Percentiles rank a stretch among this genome's conserved stretches.
phyloP scores from a whole-genome alignment of 768 basidiomycete species.

The Lyophyllum shimeji region DNA sequence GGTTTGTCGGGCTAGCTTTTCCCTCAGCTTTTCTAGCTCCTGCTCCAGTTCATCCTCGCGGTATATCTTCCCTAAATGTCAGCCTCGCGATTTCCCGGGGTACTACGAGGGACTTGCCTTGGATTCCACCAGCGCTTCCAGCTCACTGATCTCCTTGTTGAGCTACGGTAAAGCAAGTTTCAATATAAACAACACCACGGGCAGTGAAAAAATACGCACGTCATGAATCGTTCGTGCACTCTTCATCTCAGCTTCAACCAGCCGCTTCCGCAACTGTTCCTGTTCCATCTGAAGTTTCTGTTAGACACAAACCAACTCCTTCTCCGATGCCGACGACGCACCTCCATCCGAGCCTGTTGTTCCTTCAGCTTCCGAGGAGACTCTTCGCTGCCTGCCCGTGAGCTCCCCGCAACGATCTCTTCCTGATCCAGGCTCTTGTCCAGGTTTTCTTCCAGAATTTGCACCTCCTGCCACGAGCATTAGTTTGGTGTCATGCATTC shows the following conservation, averaged over 20 bases:
- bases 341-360: slow-evolving; percentile 55
- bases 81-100: not conserved
- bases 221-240: slow-evolving; percentile 67
- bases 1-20: slow-evolving; percentile 57
- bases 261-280: slow-evolving; percentile 69
- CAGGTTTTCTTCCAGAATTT: slow-evolving; percentile 72
- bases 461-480: slow-evolving; percentile 58
- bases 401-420: slow-evolving; percentile 30
- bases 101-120: slow-evolving; percentile 53
- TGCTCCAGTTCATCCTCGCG: slow-evolving; percentile 90
- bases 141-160: slow-evolving; percentile 88
- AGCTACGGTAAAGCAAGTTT: slow-evolving; percentile 46
- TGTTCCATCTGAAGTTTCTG: slow-evolving; percentile 49
- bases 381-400: slow-evolving; percentile 27
- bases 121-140: slow-evolving; percentile 91
- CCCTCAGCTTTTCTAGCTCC: slow-evolving; percentile 75
- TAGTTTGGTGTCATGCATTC: not conserved
- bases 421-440: slow-evolving; percentile 60
- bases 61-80: slow-evolving; percentile 59
- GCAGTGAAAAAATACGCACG: slow-evolving; percentile 33
- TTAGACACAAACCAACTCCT: not conserved
- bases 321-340: slow-evolving; percentile 24
- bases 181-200: not conserved
- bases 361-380: slow-evolving; percentile 46
- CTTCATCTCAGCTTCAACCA: slow-evolving; percentile 74